A percentile compares a stretch with the other conserved stretches of the same genome.
Evolutionary conservation across 352 stramenopile species (phyloP).

Genomic region (Globisporangium nagaii): DNA sequence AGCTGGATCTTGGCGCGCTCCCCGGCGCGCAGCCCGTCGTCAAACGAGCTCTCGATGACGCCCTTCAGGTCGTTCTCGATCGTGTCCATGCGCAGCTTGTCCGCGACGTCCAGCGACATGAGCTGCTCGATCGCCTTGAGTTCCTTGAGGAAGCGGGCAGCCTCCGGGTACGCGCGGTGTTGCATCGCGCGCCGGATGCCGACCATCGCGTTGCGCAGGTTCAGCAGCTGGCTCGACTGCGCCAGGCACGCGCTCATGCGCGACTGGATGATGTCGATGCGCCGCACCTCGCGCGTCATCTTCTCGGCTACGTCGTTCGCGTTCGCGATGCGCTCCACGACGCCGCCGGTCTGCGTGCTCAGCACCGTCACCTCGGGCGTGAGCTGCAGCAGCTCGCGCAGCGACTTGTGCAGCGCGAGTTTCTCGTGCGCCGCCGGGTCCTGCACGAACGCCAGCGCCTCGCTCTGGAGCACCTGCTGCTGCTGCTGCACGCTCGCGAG

Average conservation of each 20-base stretch:
- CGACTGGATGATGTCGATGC: slow-evolving; percentile 77
- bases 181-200: slow-evolving; percentile 75
- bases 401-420: slow-evolving; percentile 30
- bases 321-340: slow-evolving; percentile 81
- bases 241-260: slow-evolving; percentile 52
- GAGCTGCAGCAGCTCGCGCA: slow-evolving; percentile 52
- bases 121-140: slow-evolving; percentile 72
- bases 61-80: slow-evolving; percentile 81
- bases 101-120: slow-evolving; percentile 72
- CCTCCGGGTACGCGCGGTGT: slow-evolving; percentile 61
- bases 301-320: slow-evolving; percentile 87
- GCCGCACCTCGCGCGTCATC: slow-evolving; percentile 83
- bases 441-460: slow-evolving; percentile 34
- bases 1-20: slow-evolving; percentile 45
- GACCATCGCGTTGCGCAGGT: slow-evolving; percentile 70
- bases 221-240: slow-evolving; percentile 67
- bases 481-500: slow-evolving; percentile 41
- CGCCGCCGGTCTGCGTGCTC: slow-evolving; percentile 66
- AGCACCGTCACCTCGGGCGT: slow-evolving; percentile 67
- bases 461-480: slow-evolving; percentile 28
- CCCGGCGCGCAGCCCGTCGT: slow-evolving; percentile 35
- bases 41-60: slow-evolving; percentile 68
- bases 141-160: slow-evolving; percentile 65
- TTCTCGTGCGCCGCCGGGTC: slow-evolving; percentile 44
- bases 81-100: slow-evolving; percentile 79